Percentiles rank a stretch among this genome's conserved stretches.
Conservation (phyloP, 2,329 filamentous ascomycete species). For the Cladosporium cucumerinum region DNA sequence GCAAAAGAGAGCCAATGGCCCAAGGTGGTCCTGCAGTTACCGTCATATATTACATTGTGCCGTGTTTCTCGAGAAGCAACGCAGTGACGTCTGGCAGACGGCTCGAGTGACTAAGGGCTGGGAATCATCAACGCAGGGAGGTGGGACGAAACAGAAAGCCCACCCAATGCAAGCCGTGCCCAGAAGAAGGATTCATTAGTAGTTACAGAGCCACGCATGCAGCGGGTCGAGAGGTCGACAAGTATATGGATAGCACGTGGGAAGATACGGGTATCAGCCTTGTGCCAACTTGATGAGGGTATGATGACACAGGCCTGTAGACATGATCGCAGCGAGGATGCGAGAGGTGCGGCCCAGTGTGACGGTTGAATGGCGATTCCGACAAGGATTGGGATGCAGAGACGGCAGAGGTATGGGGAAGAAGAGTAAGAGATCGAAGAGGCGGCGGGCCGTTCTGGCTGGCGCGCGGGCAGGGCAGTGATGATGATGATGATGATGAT, state of each 20-base stretch:
- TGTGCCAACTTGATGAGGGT: neutral
- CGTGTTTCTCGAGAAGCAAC: neutral
- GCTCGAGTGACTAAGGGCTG: neutral
- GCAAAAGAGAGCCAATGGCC: too few relatives aligned
- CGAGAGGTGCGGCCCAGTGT: neutral
- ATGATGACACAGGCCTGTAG: neutral
- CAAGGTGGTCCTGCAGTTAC: too few relatives aligned
- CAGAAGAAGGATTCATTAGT: neutral
- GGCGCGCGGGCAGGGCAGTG: neutral
- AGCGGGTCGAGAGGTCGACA: neutral
- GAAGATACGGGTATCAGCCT: too few relatives aligned
- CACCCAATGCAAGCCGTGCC: neutral
- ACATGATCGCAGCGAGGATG: too few relatives aligned
- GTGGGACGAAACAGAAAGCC: neutral
- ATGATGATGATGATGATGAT: neutral
- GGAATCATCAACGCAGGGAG: neutral
- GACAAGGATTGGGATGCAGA: neutral
- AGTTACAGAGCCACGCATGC: neutral
- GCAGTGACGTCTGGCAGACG: neutral
- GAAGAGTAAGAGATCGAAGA: neutral
- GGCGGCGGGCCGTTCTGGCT: neutral
- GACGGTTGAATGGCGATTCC: neutral
- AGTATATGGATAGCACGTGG: too few relatives aligned
- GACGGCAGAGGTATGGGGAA: neutral
- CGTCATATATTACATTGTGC: too few relatives aligned